Evolutionary conservation across 2,329 filamentous ascomycete species (phyloP).

Genomic region (Colletotrichum eremochloae): DNA sequence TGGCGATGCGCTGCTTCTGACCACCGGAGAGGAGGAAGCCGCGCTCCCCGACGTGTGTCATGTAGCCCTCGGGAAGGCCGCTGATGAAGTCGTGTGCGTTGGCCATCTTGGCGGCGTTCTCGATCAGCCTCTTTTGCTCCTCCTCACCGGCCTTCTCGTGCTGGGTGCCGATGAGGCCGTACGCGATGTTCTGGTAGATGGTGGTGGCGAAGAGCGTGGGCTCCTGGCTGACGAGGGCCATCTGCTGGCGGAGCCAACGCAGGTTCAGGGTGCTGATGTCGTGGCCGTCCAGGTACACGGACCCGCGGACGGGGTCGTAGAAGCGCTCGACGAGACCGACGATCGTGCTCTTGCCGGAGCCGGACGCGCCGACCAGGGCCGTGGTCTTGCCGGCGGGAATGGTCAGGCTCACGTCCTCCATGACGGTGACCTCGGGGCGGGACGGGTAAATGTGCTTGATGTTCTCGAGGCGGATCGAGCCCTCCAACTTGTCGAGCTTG

Average conservation of each 20-base stretch:
- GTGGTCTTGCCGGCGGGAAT: conserved; percentile 93
- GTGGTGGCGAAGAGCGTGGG: conserved; percentile 91
- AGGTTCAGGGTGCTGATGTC: conserved; percentile 87
- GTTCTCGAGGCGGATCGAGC: conserved; percentile 83
- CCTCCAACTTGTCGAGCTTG: conserved; percentile 79
- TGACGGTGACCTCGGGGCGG: conserved; percentile 88
- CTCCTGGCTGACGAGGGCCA: conserved; percentile 93
- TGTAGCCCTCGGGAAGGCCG: conserved; percentile 85
- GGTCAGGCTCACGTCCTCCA: conserved; percentile 83
- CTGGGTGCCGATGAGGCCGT: conserved; percentile 88
- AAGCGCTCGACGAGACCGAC: conserved; percentile 94
- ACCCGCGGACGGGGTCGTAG: conserved; percentile 87
- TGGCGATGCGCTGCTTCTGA: conserved; percentile 97
- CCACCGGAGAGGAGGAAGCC: conserved; percentile 94
- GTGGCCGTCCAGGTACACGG: conserved; percentile 84
- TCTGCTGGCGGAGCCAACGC: conserved; percentile 91
- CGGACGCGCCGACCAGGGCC: conserved; percentile 92
- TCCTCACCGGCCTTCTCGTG: conserved; percentile 78
- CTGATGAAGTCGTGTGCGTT: conserved; percentile 95
- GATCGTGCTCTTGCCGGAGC: conserved; percentile 94
- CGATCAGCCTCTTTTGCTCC: conserved; percentile 77
- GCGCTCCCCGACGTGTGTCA: conserved; percentile 95
- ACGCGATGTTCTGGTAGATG: conserved; percentile 90
- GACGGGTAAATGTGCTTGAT: conserved; percentile 97
- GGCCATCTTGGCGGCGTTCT: conserved; percentile 87